Conservation (phyloP, 305 asterid genomes). For the Solanum chacoense region DNA sequence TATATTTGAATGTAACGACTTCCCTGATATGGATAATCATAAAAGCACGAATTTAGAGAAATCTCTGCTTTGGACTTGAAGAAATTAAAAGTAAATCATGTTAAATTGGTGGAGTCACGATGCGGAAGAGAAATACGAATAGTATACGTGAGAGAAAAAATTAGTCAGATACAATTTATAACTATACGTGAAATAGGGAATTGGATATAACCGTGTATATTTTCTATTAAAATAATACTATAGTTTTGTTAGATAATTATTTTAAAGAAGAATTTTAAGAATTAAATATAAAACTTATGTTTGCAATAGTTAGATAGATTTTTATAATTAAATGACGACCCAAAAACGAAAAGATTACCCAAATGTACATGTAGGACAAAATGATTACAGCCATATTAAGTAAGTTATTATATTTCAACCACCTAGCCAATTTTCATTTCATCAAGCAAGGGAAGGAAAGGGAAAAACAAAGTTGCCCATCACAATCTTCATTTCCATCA, state of each 20-base stretch:
- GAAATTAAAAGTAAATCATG: not conserved
- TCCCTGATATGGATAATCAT: not conserved
- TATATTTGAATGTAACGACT: not conserved
- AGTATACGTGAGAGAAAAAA: not conserved
- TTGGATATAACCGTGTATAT: not conserved
- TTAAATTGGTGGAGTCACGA: not conserved
- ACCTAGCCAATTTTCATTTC: not conserved
- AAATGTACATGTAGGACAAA: not conserved
- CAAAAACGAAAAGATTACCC: not conserved
- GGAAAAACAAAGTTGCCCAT: not conserved
- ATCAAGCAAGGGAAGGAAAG: not conserved
- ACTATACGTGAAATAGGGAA: not conserved
- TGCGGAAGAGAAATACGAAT: not conserved
- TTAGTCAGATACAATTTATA: not conserved
- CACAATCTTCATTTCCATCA: not conserved
- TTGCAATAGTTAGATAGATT: not conserved
- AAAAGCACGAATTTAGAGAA: not conserved
- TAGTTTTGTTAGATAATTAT: not conserved
- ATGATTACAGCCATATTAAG: not conserved
- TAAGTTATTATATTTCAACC: not conserved
- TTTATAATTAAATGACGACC: not conserved
- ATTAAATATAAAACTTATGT: not conserved
- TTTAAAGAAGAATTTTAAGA: not conserved
- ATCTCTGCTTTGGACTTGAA: not conserved
- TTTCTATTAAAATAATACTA: not conserved